A percentile compares a stretch with the other conserved stretches of the same genome.
Conservation (phyloP, 2,329 filamentous ascomycete genomes). For the Talaromyces sp. region DNA sequence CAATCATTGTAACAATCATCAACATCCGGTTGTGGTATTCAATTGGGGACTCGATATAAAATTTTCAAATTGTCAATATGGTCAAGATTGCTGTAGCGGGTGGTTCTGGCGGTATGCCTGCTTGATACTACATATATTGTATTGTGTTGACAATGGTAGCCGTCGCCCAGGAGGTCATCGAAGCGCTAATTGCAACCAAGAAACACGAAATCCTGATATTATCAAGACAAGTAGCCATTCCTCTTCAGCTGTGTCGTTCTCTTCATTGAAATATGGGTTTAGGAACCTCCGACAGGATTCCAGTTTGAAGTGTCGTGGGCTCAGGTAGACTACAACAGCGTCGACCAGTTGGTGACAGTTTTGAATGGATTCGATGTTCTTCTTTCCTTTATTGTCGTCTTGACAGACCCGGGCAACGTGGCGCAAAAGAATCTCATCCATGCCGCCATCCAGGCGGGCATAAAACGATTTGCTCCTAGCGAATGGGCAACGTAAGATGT, state of each 20-base stretch:
- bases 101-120: constrained; percentile 1
- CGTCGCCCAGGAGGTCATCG: not conserved
- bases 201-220: not conserved
- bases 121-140: not conserved
- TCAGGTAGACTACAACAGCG: not conserved
- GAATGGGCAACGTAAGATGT: not conserved
- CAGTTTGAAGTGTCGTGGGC: not conserved
- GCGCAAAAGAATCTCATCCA: not conserved
- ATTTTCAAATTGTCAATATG: not conserved
- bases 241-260: not conserved
- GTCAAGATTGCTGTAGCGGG: constrained; percentile 6
- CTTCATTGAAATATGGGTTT: not conserved
- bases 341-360: not conserved
- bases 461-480: not conserved
- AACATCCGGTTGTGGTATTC: not conserved
- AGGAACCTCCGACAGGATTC: not conserved
- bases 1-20: not conserved
- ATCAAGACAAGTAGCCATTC: not conserved
- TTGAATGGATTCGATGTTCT: not conserved
- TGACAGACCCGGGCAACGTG: not conserved
- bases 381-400: not conserved
- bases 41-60: not conserved
- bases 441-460: not conserved
- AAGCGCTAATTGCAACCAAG: not conserved
- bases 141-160: not conserved